A percentile compares a stretch with the other conserved stretches of the same genome.
Conservation (phyloP, 1,284 basidiomycete genomes). For the Cryptococcus depauperatus region DNA sequence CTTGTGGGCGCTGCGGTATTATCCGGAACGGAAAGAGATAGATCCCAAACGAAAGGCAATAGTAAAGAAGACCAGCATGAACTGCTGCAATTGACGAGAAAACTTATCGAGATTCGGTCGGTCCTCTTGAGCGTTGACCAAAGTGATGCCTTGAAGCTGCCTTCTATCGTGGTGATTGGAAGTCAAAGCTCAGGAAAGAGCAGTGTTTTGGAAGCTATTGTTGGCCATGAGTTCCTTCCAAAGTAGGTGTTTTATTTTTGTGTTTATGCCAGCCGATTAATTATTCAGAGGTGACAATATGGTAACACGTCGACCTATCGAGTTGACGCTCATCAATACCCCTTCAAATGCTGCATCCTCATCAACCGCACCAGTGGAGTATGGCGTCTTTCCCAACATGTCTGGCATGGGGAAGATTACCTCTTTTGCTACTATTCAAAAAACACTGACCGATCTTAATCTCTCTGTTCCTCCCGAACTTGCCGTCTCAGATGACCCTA, state of each 20-base stretch:
- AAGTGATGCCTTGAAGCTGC: constrained; percentile 83
- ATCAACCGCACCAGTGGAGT: constrained; percentile 63
- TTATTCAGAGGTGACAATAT: constrained; percentile 84
- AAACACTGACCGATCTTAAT: constrained; percentile 89
- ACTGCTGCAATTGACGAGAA: constrained; percentile 84
- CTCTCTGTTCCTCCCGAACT: constrained; percentile 79
- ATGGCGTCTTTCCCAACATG: constrained; percentile 81
- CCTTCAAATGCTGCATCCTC: constrained; percentile 49
- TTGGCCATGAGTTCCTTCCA: constrained; percentile 95
- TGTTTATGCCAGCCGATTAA: background rate
- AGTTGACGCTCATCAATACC: constrained; percentile 92
- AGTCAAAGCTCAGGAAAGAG: constrained; percentile 98
- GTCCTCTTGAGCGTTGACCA: constrained; percentile 94
- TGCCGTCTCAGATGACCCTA: constrained; percentile 88
- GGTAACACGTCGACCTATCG: constrained; percentile 97
- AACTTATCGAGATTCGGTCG: constrained; percentile 90
- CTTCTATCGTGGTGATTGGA: constrained; percentile 95
- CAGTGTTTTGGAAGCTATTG: constrained; percentile 92
- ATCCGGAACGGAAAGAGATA: constrained; percentile 12
- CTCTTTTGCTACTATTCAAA: constrained; percentile 83
- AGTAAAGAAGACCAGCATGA: constrained; percentile 30
- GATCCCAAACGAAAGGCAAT: constrained; percentile 7
- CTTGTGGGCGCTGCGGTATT: constrained; percentile 19
- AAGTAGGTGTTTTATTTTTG: constrained; percentile 58
- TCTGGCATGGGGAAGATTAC: constrained; percentile 69